Evolutionary conservation across 768 basidiomycete species (phyloP), one percentile per base, ranked within the genome.

Genomic region (Galerina sulciceps): DNA sequence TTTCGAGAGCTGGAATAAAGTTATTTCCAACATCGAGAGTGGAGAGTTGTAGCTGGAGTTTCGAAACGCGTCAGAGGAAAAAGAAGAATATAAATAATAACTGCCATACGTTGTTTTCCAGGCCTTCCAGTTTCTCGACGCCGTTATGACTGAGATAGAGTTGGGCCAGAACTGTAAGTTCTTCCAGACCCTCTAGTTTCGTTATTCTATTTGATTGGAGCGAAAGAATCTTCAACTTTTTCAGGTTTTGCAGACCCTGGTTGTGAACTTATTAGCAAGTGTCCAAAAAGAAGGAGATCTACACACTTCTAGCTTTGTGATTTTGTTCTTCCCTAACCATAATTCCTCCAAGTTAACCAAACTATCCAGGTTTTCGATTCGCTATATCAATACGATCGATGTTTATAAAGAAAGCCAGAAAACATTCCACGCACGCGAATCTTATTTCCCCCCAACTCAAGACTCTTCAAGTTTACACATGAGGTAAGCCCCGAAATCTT

Each of bases 261-360:
- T 23, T 1, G 35, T 18, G 20, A 35, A 6, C n/a, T 11, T 38
- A 22, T 38, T 34, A 20, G 35, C 56, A 47, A 34, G 53, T 22
- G 54, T 37, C 15, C 50, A 13, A 38, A 38, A 6, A 49, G 14
- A 3, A 34, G 48, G 14, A 9, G 18, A 20, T 43, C 40, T 14
- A n/a, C 68, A 41, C 62, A 93, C 93, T 82, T 96, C 91, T 4
- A 99, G 82, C 71, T 85, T 88, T 6, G 87, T 71, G 57, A 99
- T 93, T 77, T 98, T 99, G 72, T 99, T 99, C 82, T 99, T 99
- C 8, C 97, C 97, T 2, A 99, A 75, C 94, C 96, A 99, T 2
- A 99, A 78, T 66, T 98, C 95, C 64, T 95, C 93, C 10, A 99
- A 77, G 63, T 90, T 91, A 1, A 88, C 84, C 38, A 97, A 76